Conservation (phyloP, 1,139 yeast genomes). For the Kazachstania sp. region DNA sequence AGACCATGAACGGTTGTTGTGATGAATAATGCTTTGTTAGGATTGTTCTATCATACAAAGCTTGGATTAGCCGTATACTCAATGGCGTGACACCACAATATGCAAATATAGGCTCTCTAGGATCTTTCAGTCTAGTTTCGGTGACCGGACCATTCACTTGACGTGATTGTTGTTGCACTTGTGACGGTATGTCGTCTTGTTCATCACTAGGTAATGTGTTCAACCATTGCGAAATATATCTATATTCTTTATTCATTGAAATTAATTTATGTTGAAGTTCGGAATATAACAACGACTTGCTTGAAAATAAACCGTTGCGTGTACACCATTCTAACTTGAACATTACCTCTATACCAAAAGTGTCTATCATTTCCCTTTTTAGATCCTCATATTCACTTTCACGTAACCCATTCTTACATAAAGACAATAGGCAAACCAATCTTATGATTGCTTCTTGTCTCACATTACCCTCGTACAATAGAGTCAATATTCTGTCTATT, state of each 20-base stretch:
- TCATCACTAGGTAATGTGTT: slow-evolving; percentile 22
- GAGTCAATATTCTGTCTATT: slow-evolving; percentile 18
- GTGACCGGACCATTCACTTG: not conserved
- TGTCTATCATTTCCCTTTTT: slow-evolving; percentile 24
- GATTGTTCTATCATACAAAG: slow-evolving; percentile 24
- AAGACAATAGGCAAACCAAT: slow-evolving; percentile 21
- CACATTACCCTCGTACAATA: slow-evolving; percentile 22
- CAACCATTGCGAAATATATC: slow-evolving; percentile 19
- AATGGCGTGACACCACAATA: slow-evolving; percentile 31
- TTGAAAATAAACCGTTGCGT: slow-evolving; percentile 15
- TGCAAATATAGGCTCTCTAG: slow-evolving; percentile 27
- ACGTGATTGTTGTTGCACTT: slow-evolving; percentile 4
- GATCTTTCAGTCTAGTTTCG: slow-evolving; percentile 5
- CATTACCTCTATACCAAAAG: slow-evolving; percentile 23
- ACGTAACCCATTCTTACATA: slow-evolving; percentile 22
- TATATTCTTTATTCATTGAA: slow-evolving; percentile 18
- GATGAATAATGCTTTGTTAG: slow-evolving; percentile 20
- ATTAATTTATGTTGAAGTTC: not conserved
- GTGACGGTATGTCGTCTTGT: slow-evolving; percentile 9
- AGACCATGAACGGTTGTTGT: slow-evolving; percentile 28
- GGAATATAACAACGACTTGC: slow-evolving; percentile 9
- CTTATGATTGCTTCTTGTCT: slow-evolving; percentile 14
- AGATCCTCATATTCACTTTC: slow-evolving; percentile 24
- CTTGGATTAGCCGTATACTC: slow-evolving; percentile 24
- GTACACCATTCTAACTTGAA: slow-evolving; percentile 23